Base-by-base conservation (phyloP, 106 monocot genomes). In the Hemerocallis citrina region DNA sequence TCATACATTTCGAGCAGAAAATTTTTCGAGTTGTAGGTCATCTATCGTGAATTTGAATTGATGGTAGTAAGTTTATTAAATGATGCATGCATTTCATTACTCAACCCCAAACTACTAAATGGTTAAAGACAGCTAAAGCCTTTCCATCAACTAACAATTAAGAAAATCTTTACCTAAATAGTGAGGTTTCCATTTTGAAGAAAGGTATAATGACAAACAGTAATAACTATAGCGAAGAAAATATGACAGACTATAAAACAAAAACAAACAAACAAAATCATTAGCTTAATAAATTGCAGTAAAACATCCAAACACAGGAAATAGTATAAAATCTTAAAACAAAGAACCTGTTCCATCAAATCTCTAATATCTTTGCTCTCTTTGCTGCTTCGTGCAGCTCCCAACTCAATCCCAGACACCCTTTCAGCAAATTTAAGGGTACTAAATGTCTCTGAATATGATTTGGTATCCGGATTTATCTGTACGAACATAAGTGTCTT, bases 351-450 rank as follows among this genome's bases (percentile, higher is more conserved):
- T 66, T 77, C 82, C 54, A 70, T 82, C 48, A 82, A 62, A 16
- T 81, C 74, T 69, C 57, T 60, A 29, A 75, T 49, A 70, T 86
- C 81, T 49, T 86, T 86, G 48, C 78, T 75, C 64, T 86, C 86
- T 68, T 86, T 86, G 58, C 75, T 77, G 64, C 67, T 78, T 27
- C 30, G 63, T 42, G 81, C 85, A 49, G 71, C 71, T 42, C 85
- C 85, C 61, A 86, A 65, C 57, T 92, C 92, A 5, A 92, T 81
- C 34, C 81, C 77, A 49, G 87, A 81, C 42, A 84, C 92, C 28
- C 92, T 74, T 71, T 92, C 80, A 46, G 92, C 92, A 78, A 92
- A 87, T 46, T 92, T 92, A 31, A 92, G 67, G 0, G 92, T 83
- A 58, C 87, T 92, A 61, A 76, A 19, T 34, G 77, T 83, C 57